These are phyloP conservation scores for Coprinopsis cinerea DNA, from an alignment of 768 basidiomycete genomes.

Conservation along the genomic window DNA sequence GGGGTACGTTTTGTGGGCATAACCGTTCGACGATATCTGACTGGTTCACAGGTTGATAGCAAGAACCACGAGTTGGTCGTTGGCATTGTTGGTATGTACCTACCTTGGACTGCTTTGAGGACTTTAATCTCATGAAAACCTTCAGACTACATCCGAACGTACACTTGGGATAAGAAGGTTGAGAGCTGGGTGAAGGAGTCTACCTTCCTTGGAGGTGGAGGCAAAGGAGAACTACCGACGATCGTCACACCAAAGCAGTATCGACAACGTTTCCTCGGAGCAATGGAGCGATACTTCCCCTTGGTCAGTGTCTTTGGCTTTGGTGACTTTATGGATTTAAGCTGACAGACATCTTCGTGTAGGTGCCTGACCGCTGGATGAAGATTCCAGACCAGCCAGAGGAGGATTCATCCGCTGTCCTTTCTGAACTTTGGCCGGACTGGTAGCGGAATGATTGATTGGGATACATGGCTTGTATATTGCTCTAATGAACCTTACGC, in stretches of 20 bases:
- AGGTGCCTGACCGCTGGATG: constrained; percentile 92
- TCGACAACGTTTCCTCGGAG: constrained; percentile 76
- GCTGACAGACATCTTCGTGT: constrained; percentile 4
- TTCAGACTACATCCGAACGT: constrained; percentile 89
- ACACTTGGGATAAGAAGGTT: constrained; percentile 97
- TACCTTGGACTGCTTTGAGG: neutral
- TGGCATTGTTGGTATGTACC: constrained; percentile 85
- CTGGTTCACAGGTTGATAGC: constrained; percentile 62
- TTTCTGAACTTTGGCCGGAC: constrained; percentile 59
- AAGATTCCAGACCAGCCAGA: constrained; percentile 76
- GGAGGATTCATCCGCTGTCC: constrained; percentile 51
- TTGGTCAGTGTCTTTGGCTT: constrained; percentile 42
- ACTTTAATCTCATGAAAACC: constrained; percentile 1
- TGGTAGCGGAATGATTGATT: constrained; percentile 34
- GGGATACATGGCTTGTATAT: neutral
- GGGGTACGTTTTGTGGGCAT: constrained; percentile 38
- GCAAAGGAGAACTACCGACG: constrained; percentile 88
- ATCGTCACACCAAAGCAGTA: constrained; percentile 97
- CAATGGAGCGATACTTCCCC: constrained; percentile 89
- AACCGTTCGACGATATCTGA: neutral
- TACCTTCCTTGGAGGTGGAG: constrained; percentile 76
- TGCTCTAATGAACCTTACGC: neutral
- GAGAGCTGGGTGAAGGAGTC: constrained; percentile 99
- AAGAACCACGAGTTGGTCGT: constrained; percentile 86
- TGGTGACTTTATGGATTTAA: constrained; percentile 5